A percentile compares a stretch with the other conserved stretches of the same genome.
phyloP scores from a whole-genome alignment of 768 basidiomycete species.

The Pleurotus eryngii region DNA sequence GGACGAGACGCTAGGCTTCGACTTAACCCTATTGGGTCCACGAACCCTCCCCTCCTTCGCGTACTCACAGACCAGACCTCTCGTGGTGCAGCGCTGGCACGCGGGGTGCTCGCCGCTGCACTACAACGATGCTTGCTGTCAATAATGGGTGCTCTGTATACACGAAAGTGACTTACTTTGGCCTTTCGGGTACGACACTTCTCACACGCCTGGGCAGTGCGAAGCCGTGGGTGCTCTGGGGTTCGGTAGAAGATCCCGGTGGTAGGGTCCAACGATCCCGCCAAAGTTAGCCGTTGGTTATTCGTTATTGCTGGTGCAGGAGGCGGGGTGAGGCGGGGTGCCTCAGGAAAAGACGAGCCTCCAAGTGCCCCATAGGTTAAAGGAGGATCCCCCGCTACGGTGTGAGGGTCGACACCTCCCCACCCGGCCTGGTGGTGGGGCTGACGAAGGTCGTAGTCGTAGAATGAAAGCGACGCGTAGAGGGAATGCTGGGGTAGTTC shows the following conservation, averaged over 20 bases:
- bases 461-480: not conserved
- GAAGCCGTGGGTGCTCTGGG: slow-evolving; percentile 59
- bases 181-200: slow-evolving; percentile 72
- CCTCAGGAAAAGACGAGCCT: slow-evolving; percentile 1
- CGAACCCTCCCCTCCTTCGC: slow-evolving; percentile 62
- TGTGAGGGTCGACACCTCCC: not conserved
- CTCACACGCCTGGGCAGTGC: slow-evolving; percentile 75
- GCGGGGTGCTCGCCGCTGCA: slow-evolving; percentile 71
- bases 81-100: slow-evolving; percentile 60
- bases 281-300: slow-evolving; percentile 30
- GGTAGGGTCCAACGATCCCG: slow-evolving; percentile 59
- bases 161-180: slow-evolving; percentile 47
- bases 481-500: not conserved
- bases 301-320: not conserved
- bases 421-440: not conserved
- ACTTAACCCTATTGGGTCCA: slow-evolving; percentile 58
- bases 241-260: slow-evolving; percentile 68
- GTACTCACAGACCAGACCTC: slow-evolving; percentile 64
- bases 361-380: not conserved
- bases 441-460: not conserved
- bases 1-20: slow-evolving; percentile 13
- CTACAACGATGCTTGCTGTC: slow-evolving; percentile 27
- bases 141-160: not conserved
- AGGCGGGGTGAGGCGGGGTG: slow-evolving; percentile 3
- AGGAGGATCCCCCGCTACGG: not conserved